phyloP scores from a whole-genome alignment of 2,329 filamentous ascomycete species.

The Metarhizium guizhouense region DNA sequence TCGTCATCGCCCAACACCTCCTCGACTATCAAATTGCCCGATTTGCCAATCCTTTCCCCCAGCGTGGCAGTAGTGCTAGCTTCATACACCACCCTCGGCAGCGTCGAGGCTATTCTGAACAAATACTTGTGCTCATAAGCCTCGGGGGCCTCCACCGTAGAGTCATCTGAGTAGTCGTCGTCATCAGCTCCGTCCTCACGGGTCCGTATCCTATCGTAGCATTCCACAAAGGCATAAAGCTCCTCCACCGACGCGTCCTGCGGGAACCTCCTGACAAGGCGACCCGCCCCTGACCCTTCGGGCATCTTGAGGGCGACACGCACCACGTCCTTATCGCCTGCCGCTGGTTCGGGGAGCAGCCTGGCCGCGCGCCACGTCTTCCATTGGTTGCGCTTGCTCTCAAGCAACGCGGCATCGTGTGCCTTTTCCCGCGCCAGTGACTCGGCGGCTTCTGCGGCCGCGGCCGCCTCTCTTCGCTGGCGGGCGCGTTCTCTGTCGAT shows the following conservation, averaged over 20 bases:
- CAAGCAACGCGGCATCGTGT: slow-evolving; percentile 46
- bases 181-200: slow-evolving; percentile 47
- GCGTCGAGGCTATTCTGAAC: slow-evolving; percentile 78
- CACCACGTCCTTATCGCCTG: slow-evolving; percentile 57
- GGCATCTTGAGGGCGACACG: slow-evolving; percentile 61
- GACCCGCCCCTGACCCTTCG: slow-evolving; percentile 50
- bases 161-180: neutral
- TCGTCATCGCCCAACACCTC: slow-evolving; percentile 26
- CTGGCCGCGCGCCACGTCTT: slow-evolving; percentile 64
- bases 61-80: slow-evolving; percentile 58
- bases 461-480: slow-evolving; percentile 66
- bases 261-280: slow-evolving; percentile 69
- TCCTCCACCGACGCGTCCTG: slow-evolving; percentile 70
- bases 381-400: slow-evolving; percentile 56
- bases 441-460: slow-evolving; percentile 58
- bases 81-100: slow-evolving; percentile 77
- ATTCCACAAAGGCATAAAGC: slow-evolving; percentile 93
- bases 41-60: slow-evolving; percentile 65
- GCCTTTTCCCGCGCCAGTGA: slow-evolving; percentile 51
- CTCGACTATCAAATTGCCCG: slow-evolving; percentile 87
- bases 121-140: slow-evolving; percentile 69
- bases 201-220: slow-evolving; percentile 57
- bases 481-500: slow-evolving; percentile 78
- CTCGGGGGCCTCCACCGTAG: slow-evolving; percentile 6
- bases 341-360: slow-evolving; percentile 58